Conservation (phyloP, 2,329 filamentous ascomycete species). For the Aureobasidium leucospermi region DNA sequence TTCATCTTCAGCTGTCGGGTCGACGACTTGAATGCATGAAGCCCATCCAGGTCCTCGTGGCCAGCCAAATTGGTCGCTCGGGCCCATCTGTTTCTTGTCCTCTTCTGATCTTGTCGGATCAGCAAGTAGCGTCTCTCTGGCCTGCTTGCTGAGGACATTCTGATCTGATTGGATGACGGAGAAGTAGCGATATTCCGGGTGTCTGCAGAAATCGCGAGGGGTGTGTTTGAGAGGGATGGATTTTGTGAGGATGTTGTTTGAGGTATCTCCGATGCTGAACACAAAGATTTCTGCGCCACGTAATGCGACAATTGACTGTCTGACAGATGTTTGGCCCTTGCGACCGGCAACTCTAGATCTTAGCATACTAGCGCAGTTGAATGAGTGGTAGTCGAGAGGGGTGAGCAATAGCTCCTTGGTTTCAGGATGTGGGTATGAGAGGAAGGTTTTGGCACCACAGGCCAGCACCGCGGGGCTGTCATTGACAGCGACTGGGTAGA, state of each 20-base stretch:
- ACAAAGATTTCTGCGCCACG: conserved; percentile 47
- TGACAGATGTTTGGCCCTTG: conserved; percentile 52
- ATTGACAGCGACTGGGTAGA: conserved; percentile 86
- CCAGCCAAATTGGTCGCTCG: conserved; percentile 84
- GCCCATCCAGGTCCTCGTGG: conserved; percentile 82
- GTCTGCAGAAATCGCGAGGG: conserved; percentile 76
- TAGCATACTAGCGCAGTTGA: conserved; percentile 96
- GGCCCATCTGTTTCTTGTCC: conserved; percentile 64
- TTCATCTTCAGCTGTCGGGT: conserved; percentile 53
- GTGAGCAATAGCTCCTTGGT: conserved; percentile 87
- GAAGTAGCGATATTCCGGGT: conserved; percentile 81
- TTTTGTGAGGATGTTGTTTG: conserved; percentile 17
- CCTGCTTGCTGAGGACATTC: conserved; percentile 76
- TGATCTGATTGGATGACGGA: conserved; percentile 94
- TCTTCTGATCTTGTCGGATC: conserved; percentile 52
- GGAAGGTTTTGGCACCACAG: conserved; percentile 88
- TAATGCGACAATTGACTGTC: conserved; percentile 89
- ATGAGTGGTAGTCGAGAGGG: conserved; percentile 75
- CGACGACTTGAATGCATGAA: conserved; percentile 87
- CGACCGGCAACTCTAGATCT: conserved; percentile 52
- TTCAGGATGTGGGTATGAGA: conserved; percentile 84
- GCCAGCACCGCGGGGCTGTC: conserved; percentile 79
- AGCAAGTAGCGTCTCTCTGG: conserved; percentile 64
- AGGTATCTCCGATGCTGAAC: conserved; percentile 17
- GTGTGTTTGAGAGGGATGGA: conserved; percentile 74